Evolutionary conservation across 495 filamentous ascomycete species (phyloP), one percentile per base, ranked within the genome.

Genomic region (Talaromyces nanjingensis): DNA sequence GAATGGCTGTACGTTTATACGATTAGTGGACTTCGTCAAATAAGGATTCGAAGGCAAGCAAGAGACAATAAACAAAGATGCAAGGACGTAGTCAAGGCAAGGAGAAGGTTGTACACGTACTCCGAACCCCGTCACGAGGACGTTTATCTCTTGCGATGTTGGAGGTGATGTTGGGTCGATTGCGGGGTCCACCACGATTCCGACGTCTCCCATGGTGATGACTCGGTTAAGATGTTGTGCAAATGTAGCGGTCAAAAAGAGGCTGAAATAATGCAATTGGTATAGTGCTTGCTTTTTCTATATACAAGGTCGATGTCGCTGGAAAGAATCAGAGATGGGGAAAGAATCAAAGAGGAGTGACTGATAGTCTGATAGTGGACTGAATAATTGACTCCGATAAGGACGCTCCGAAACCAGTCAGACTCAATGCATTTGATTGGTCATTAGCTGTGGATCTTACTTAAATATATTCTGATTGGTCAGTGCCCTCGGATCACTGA

Each of bases 111-210:
- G 56, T 59, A 47, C 78, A 77, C 86, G 72, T 79, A 91, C 89
- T 47, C 82, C 86, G 67, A 91, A 92, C 33, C 89, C 89, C 16
- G 89, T 91, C 63, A 92, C 81, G 52, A 91, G 72, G 47, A 92
- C 86, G 22, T 79, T 88, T 67, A 91, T 72, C 68, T 88, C 84
- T 34, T 73, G 70, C 9, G 68, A 47, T 16, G 67, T 64, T 4
- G 64, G 55, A 11, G 67, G 47, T 14, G 65, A 59, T 7, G 63
- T 47, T 25, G 65, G 68, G 60, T 68, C 27, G 57, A 53, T 56
- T 45, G 66, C 47, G 12, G 70, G 52, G 31, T 64, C 63, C 53
- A 65, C 69, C 20, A 59, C 66, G 54, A 70, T 65, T 27, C 76
- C 77, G 58, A 67, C 74, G 66, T 80, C 77, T 59, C 77, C 77